A percentile compares a stretch with the other conserved stretches of the same genome.
Conservation (phyloP, 2,329 filamentous ascomycete species). For the Stenocarpella maydis region DNA sequence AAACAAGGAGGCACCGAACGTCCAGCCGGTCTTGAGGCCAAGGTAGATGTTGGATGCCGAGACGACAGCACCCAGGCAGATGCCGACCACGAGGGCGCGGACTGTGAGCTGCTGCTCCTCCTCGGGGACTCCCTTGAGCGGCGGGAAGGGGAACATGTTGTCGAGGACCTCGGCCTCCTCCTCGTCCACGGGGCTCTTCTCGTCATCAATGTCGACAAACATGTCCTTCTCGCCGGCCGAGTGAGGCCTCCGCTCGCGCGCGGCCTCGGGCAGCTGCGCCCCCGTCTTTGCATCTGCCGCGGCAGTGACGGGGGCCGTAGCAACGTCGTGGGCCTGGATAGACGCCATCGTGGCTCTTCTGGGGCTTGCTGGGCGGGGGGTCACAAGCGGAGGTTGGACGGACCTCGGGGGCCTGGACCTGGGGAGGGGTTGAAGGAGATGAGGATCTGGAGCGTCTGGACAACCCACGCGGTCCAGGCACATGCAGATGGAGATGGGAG, state of each 20-base stretch:
- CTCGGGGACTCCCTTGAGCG: conserved; percentile 2
- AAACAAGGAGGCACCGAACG: conserved; percentile 54
- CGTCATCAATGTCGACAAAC: conserved; percentile 15
- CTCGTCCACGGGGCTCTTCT: not conserved
- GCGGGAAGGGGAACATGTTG: conserved; percentile 21
- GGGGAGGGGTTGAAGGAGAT: too few relatives aligned
- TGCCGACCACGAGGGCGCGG: conserved; percentile 8
- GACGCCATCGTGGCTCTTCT: conserved; percentile 5
- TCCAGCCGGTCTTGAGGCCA: conserved; percentile 56
- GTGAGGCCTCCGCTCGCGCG: not conserved
- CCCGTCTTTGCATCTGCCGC: conserved; percentile 1
- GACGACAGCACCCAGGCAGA: conserved; percentile 5
- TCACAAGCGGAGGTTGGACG: not conserved
- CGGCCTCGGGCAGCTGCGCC: not conserved
- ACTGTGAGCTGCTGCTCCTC: conserved; percentile 16
- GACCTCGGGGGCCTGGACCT: not conserved
- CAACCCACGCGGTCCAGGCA: not conserved
- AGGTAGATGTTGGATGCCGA: conserved; percentile 27
- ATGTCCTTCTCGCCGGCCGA: conserved; percentile 15
- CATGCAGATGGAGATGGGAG: not conserved
- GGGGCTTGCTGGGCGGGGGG: not conserved
- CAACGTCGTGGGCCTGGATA: conserved; percentile 6
- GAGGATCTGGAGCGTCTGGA: not conserved
- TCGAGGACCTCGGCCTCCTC: conserved; percentile 11
- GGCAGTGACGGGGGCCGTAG: conserved; percentile 16